Percentiles rank a stretch among this genome's conserved stretches.
These are phyloP conservation scores for Annulohypoxylon truncatum DNA, from an alignment of 2,329 filamentous ascomycete genomes.

Conservation along the genomic window DNA sequence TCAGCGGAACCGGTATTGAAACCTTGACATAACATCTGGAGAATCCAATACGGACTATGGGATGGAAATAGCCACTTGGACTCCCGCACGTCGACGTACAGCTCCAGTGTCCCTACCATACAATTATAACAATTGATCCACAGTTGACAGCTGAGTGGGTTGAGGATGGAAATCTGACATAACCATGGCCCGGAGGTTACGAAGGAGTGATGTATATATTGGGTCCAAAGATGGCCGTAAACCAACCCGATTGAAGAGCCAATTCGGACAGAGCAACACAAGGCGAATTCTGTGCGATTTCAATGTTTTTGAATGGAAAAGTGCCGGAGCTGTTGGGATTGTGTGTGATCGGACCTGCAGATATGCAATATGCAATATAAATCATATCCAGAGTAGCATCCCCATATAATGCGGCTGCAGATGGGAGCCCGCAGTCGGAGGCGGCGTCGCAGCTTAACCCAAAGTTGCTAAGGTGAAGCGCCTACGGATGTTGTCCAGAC, in stretches of 20 bases:
- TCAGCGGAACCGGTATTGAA: constrained; percentile 37
- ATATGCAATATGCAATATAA: constrained; percentile 23
- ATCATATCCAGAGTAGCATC: constrained; percentile 18
- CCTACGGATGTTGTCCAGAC: constrained; percentile 4
- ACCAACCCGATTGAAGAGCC: neutral
- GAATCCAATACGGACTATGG: constrained; percentile 10
- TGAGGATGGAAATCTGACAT: constrained; percentile 32
- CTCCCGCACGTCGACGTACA: constrained; percentile 31
- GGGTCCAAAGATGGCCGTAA: constrained; percentile 7
- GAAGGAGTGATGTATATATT: constrained; percentile 37
- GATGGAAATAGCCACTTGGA: constrained; percentile 33
- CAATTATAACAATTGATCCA: constrained; percentile 29
- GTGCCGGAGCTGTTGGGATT: neutral
- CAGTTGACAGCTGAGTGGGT: constrained; percentile 22
- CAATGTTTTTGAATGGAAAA: constrained; percentile 14
- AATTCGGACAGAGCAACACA: constrained; percentile 20
- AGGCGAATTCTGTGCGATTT: constrained; percentile 26
- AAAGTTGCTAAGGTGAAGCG: constrained; percentile 23
- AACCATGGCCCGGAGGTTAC: constrained; percentile 17
- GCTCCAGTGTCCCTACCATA: constrained; percentile 17
- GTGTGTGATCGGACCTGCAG: constrained; percentile 40
- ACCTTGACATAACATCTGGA: constrained; percentile 28
- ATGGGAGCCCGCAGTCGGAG: constrained; percentile 34
- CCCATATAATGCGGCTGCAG: constrained; percentile 31
- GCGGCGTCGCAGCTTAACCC: constrained; percentile 9